Percentiles rank a stretch among this genome's conserved stretches.
Evolutionary conservation across 1,284 basidiomycete species (phyloP).

Genomic region (Coniferiporia weirii): DNA sequence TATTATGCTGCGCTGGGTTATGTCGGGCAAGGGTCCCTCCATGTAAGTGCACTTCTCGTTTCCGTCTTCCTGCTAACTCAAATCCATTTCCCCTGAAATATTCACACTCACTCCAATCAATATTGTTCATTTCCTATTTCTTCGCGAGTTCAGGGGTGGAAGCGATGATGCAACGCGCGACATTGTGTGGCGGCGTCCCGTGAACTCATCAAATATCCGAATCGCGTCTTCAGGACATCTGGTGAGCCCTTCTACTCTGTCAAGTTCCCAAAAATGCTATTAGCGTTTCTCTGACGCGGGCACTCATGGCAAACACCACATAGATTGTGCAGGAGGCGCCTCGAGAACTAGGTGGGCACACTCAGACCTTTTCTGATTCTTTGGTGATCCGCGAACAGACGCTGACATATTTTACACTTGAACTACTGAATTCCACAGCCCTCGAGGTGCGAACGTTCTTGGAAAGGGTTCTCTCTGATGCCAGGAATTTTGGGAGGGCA

Average conservation of each 20-base stretch:
- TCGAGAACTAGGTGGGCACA: conserved; percentile 24
- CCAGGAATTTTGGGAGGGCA: background rate
- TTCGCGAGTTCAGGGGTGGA: conserved; percentile 29
- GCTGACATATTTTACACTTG: background rate
- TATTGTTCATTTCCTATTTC: no score
- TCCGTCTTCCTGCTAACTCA: background rate
- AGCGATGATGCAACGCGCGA: conserved; percentile 34
- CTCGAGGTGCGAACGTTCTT: conserved; percentile 7
- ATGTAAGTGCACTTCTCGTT: conserved; percentile 15
- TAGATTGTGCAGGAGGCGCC: conserved; percentile 27
- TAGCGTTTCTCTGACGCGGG: background rate
- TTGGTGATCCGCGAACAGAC: background rate
- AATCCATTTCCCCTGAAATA: background rate
- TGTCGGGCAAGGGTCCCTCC: conserved; percentile 40
- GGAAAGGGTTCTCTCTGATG: background rate
- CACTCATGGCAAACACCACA: conserved; percentile 7
- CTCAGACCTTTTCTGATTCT: background rate
- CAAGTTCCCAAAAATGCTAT: background rate
- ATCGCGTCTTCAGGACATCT: conserved; percentile 55
- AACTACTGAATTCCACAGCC: background rate
- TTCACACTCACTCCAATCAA: background rate
- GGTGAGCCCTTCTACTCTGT: conserved; percentile 31
- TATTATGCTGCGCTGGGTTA: conserved; percentile 50
- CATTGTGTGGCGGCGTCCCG: conserved; percentile 55
- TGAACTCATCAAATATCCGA: conserved; percentile 54